Conservation (phyloP, 495 filamentous ascomycete species). For the Penicillium argentinense region DNA sequence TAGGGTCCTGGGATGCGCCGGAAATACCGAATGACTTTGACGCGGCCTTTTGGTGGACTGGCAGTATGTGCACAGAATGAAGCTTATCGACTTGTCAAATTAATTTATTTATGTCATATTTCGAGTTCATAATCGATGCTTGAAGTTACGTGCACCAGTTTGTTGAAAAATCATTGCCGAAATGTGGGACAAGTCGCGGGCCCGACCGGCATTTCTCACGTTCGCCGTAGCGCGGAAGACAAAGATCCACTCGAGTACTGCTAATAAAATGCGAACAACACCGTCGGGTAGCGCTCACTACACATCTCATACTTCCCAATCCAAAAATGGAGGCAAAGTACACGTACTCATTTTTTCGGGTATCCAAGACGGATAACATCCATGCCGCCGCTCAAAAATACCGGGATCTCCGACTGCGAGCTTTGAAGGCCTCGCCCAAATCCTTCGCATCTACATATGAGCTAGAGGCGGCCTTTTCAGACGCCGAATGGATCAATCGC, state of each 20-base stretch:
- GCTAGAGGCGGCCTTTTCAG: conserved; percentile 26
- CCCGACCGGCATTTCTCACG: conserved; percentile 7
- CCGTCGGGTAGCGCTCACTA: too few relatives aligned
- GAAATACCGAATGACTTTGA: conserved; percentile 27
- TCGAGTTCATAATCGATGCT: not conserved
- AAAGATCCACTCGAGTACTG: not conserved
- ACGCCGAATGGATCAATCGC: conserved; percentile 26
- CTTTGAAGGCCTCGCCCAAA: conserved; percentile 17
- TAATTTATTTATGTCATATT: too few relatives aligned
- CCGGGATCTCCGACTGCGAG: conserved; percentile 25
- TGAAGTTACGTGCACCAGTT: not conserved
- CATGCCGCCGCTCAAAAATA: conserved; percentile 26
- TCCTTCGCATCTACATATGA: conserved; percentile 38
- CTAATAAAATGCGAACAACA: conserved; percentile 2
- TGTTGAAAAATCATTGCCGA: not conserved
- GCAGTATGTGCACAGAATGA: not conserved
- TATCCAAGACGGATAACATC: conserved; percentile 17
- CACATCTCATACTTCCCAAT: too few relatives aligned
- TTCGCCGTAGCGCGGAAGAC: conserved; percentile 6
- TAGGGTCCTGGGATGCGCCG: conserved; percentile 29
- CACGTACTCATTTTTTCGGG: conserved; percentile 18
- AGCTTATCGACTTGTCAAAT: not conserved
- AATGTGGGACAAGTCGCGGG: not conserved
- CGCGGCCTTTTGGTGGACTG: conserved; percentile 5
- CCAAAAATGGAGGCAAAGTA: conserved; percentile 6